phyloP scores from a whole-genome alignment of 805 yeast genomes.

The Kregervanrija pseudodelftensis region DNA sequence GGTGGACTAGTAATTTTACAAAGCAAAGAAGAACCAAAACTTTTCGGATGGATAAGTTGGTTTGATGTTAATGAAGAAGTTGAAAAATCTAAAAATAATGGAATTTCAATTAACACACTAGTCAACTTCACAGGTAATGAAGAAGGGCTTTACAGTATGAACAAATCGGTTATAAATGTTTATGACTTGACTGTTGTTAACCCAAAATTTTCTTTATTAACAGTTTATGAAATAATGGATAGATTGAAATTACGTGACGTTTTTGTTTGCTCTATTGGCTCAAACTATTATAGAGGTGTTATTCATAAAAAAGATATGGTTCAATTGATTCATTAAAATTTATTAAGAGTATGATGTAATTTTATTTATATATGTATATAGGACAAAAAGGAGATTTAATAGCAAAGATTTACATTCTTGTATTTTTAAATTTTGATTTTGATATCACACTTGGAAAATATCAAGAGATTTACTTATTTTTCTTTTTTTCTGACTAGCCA shows the following conservation, averaged over 20 bases:
- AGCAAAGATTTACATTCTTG: background rate
- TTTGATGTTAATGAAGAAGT: background rate
- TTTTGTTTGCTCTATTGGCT: constrained; percentile 18
- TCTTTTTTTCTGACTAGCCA: constrained; percentile 7
- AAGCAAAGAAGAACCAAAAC: background rate
- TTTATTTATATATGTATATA: too few relatives aligned
- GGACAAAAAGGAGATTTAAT: constrained; percentile 6
- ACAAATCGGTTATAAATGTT: constrained; percentile 9
- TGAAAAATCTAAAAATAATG: too few relatives aligned
- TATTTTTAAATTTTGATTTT: background rate
- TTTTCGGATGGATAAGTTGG: constrained; percentile 7
- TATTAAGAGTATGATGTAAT: too few relatives aligned
- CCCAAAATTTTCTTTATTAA: constrained; percentile 25
- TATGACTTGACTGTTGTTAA: constrained; percentile 23
- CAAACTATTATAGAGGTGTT: constrained; percentile 25
- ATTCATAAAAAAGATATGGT: constrained; percentile 29
- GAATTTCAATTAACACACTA: constrained; percentile 7
- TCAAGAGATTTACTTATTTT: constrained; percentile 18
- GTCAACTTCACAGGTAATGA: constrained; percentile 10
- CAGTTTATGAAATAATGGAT: constrained; percentile 32
- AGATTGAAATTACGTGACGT: constrained; percentile 28
- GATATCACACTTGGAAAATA: constrained; percentile 11
- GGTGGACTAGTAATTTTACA: constrained; percentile 7
- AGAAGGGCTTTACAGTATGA: constrained; percentile 12
- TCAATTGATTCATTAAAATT: constrained; percentile 3